A percentile compares a stretch with the other conserved stretches of the same genome.
phyloP scores from a whole-genome alignment of 345 rosid species.

The Gossypioides kirkii region DNA sequence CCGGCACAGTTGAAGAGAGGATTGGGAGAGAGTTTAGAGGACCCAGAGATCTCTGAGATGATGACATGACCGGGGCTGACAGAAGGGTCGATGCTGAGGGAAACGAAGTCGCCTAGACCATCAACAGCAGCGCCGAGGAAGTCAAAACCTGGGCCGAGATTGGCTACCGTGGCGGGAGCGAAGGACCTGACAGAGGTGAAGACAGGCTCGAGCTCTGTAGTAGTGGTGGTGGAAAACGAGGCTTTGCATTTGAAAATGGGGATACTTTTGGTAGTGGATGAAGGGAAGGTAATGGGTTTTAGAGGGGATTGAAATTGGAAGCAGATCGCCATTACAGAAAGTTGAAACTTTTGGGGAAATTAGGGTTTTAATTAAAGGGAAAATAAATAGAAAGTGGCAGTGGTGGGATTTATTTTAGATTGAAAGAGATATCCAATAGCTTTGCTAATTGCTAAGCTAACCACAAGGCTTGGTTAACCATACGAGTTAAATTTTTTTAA shows the following conservation, averaged over 20 bases:
- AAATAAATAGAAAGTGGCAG: background rate
- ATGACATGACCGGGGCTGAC: constrained; percentile 66
- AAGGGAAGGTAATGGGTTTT: constrained; percentile 24
- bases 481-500: no score
- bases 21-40: constrained; percentile 57
- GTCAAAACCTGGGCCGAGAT: constrained; percentile 88
- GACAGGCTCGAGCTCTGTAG: constrained; percentile 58
- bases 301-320: constrained; percentile 33
- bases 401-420: background rate
- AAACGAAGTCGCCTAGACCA: constrained; percentile 66
- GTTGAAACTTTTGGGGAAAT: background rate
- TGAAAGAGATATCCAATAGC: no score
- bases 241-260: constrained; percentile 44
- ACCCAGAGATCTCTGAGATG: constrained; percentile 57
- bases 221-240: constrained; percentile 37
- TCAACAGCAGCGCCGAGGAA: constrained; percentile 90
- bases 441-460: no score
- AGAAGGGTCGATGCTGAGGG: constrained; percentile 51
- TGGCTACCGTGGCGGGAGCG: constrained; percentile 90
- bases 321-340: constrained; percentile 8
- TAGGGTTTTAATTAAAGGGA: background rate
- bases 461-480: no score
- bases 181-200: constrained; percentile 73
- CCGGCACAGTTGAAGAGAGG: constrained; percentile 89
- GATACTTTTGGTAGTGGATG: constrained; percentile 15